Evolutionary conservation across 2,329 filamentous ascomycete species (phyloP).

Genomic region (Aspergillus sp.): DNA sequence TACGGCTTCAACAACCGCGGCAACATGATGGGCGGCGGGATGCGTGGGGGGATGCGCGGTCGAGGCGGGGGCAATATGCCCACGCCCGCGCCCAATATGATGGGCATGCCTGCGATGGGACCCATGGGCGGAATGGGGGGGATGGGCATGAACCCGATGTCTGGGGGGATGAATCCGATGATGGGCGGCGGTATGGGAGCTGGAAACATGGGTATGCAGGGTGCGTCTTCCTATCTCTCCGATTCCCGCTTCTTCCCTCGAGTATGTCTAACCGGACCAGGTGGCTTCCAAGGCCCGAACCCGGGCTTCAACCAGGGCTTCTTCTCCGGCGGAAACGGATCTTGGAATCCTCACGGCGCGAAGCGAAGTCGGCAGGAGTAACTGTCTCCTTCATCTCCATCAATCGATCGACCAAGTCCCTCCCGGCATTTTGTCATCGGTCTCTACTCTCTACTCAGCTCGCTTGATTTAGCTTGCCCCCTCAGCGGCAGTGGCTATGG

Average conservation of each 20-base stretch:
- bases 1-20: constrained; percentile 45
- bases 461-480: no score
- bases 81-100: constrained; percentile 50
- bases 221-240: constrained; percentile 25
- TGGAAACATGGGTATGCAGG: constrained; percentile 41
- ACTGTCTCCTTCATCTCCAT: no score
- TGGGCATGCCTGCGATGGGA: constrained; percentile 45
- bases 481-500: no score
- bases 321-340: constrained; percentile 55
- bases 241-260: constrained; percentile 8
- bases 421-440: no score
- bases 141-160: constrained; percentile 47
- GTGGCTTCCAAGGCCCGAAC: constrained; percentile 59
- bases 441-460: no score
- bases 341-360: constrained; percentile 72
- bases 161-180: constrained; percentile 51
- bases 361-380: constrained; percentile 69
- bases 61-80: constrained; percentile 47
- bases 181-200: constrained; percentile 41
- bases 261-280: constrained; percentile 28
- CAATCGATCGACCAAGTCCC: no score
- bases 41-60: constrained; percentile 51
- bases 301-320: constrained; percentile 65
- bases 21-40: constrained; percentile 44
- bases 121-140: constrained; percentile 43